Conservation (phyloP, 2,329 filamentous ascomycete species). For the Colletotrichum theobromicola region DNA sequence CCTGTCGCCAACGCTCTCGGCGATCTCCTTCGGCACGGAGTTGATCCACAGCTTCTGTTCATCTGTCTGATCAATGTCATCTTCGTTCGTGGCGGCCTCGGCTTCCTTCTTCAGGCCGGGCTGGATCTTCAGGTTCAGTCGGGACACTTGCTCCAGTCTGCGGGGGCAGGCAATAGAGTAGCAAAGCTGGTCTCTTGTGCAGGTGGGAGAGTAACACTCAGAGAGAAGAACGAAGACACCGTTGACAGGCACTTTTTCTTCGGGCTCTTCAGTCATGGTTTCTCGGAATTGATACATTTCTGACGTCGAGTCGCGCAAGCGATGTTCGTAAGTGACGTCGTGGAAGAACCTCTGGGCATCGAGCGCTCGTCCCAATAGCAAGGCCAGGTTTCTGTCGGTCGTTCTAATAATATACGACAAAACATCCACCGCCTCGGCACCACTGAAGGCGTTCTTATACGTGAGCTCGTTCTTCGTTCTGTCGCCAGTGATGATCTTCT, state of each 20-base stretch:
- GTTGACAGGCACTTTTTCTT: constrained; percentile 77
- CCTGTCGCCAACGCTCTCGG: constrained; percentile 84
- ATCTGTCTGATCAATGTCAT: constrained; percentile 82
- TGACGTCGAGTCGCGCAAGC: constrained; percentile 88
- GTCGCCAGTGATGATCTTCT: constrained; percentile 84
- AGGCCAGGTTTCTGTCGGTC: constrained; percentile 90
- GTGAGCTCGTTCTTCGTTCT: constrained; percentile 95
- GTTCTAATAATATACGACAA: constrained; percentile 97
- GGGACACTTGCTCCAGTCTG: constrained; percentile 90
- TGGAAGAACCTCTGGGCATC: constrained; percentile 99
- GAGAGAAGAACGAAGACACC: constrained; percentile 96
- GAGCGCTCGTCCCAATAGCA: constrained; percentile 87
- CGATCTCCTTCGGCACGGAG: constrained; percentile 93
- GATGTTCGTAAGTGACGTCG: constrained; percentile 97
- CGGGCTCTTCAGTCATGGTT: constrained; percentile 83
- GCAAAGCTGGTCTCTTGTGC: constrained; percentile 91
- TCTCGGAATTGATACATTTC: constrained; percentile 98
- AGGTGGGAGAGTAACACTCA: constrained; percentile 98
- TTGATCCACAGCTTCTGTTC: constrained; percentile 99
- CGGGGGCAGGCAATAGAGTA: constrained; percentile 98
- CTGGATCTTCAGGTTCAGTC: constrained; percentile 91
- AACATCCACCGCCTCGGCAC: constrained; percentile 92
- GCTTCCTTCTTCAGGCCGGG: constrained; percentile 78
- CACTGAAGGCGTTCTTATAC: constrained; percentile 97
- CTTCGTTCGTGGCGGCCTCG: constrained; percentile 69